Evolutionary conservation across 2,329 filamentous ascomycete species (phyloP), one percentile per base, ranked within the genome.

Genomic region (Alternaria angustiovoidea): DNA sequence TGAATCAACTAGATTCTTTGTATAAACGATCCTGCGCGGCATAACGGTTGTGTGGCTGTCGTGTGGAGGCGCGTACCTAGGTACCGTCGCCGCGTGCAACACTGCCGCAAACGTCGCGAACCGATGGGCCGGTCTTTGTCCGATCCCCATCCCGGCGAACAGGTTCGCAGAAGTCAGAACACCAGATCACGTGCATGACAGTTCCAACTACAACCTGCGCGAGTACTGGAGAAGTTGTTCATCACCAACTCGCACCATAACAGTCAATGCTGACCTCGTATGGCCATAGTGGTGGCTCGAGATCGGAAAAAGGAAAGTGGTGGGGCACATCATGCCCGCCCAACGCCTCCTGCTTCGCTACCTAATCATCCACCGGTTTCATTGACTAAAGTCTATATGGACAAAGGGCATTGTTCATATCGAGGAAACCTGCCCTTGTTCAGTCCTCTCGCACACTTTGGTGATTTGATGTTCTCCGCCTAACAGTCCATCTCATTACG

Each of bases 61-160:
- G 32, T 32, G 32, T 34, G 39, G 26, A 46, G 28, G 28, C 28
- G 28, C 28, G 28, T 22, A 36, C 12, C 4, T 38, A 9, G 36
- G 36, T 38, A 5, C 30, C 16, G 18, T 28, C 14, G 18, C 7
- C 28, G 22, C 16, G 18, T n/a, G 28, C 22, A 30, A 18, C 30
- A n/a, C 9, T 16, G 12, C 53, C 16, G 20, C 39, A 14, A 9
- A 41, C 48, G 24, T 42, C 44, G 38, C 46, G 53, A 60, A 47
- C 57, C 47, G 22, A 51, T 52, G 54, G 53, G 47, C 58, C 58
- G 39, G 52, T 46, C 49, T 42, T 52, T 42, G 49, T 52, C 49
- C 38, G 38, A 43, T 51, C 46, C 24, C 22, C 36, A 39, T 42
- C 49, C 38, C 49, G 18, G 38, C 38, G 34, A 52, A 52, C 38